A percentile compares a stretch with the other conserved stretches of the same genome.
Evolutionary conservation across 345 rosid species (phyloP).

Genomic region (Citrus unshiu): DNA sequence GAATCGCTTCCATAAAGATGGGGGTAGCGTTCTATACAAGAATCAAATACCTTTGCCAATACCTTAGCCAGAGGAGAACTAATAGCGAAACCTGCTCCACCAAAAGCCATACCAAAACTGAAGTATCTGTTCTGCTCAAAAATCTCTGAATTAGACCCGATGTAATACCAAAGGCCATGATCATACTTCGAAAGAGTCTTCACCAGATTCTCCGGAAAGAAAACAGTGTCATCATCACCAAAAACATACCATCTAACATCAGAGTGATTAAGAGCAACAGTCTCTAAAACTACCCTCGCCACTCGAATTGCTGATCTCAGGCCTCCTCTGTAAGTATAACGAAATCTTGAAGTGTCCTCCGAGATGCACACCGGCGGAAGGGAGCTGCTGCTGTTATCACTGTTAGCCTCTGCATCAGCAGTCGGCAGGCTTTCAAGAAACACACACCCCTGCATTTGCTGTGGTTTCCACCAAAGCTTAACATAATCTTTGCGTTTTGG

Average conservation of each 20-base stretch:
- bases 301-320: slow-evolving; percentile 67
- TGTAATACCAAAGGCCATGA: slow-evolving; percentile 66
- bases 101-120: slow-evolving; percentile 65
- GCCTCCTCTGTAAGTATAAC: slow-evolving; percentile 59
- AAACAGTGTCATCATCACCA: slow-evolving; percentile 81
- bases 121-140: slow-evolving; percentile 53
- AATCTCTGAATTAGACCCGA: slow-evolving; percentile 73
- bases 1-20: slow-evolving; percentile 86
- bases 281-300: slow-evolving; percentile 64
- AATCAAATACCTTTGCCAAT: slow-evolving; percentile 63
- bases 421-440: slow-evolving; percentile 48
- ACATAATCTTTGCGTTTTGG: slow-evolving; percentile 50
- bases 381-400: slow-evolving; percentile 9
- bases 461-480: slow-evolving; percentile 72
- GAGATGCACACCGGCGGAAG: slow-evolving; percentile 73
- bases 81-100: slow-evolving; percentile 81
- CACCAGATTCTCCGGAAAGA: slow-evolving; percentile 61
- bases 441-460: slow-evolving; percentile 67
- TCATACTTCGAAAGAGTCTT: slow-evolving; percentile 80
- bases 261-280: slow-evolving; percentile 48
- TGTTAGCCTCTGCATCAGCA: slow-evolving; percentile 4
- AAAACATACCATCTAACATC: slow-evolving; percentile 78
- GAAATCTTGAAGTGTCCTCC: slow-evolving; percentile 63
- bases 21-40: slow-evolving; percentile 76
- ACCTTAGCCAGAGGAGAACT: slow-evolving; percentile 73